phyloP scores from a whole-genome alignment of 495 filamentous ascomycete genomes.

The Acidomyces sp. region DNA sequence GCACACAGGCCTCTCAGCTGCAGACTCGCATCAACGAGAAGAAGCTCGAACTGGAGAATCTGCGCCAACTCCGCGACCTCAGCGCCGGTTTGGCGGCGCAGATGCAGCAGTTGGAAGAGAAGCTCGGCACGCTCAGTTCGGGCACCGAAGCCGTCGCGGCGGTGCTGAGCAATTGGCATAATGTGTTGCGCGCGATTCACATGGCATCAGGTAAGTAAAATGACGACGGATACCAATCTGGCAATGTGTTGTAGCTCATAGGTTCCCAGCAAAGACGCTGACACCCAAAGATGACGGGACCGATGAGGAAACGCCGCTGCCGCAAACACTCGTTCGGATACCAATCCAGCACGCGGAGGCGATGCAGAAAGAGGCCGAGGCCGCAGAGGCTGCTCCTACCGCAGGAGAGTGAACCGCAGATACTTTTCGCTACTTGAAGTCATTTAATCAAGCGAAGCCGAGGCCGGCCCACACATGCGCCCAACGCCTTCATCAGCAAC shows the following conservation, averaged over 20 bases:
- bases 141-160: conserved; percentile 92
- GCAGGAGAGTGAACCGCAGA: neutral
- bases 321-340: conserved; percentile 70
- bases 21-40: conserved; percentile 82
- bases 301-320: conserved; percentile 40
- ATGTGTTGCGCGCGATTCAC: conserved; percentile 81
- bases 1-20: conserved; percentile 66
- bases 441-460: too few species aligned
- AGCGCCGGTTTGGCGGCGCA: conserved; percentile 75
- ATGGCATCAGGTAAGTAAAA: conserved; percentile 79
- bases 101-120: conserved; percentile 83
- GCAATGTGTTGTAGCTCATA: neutral
- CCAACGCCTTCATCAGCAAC: too few species aligned
- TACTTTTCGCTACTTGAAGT: too few species aligned
- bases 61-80: conserved; percentile 75
- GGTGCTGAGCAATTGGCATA: conserved; percentile 91
- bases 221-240: neutral
- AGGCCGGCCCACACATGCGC: too few species aligned
- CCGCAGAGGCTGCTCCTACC: neutral
- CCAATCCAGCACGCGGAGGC: conserved; percentile 46
- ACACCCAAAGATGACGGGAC: conserved; percentile 41
- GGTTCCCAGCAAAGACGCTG: conserved; percentile 41
- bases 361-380: conserved; percentile 15
- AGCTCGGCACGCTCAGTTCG: conserved; percentile 73
- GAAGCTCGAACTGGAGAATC: conserved; percentile 79